Conservation (phyloP, 345 rosid species). For the Crucihimalaya himalaica region DNA sequence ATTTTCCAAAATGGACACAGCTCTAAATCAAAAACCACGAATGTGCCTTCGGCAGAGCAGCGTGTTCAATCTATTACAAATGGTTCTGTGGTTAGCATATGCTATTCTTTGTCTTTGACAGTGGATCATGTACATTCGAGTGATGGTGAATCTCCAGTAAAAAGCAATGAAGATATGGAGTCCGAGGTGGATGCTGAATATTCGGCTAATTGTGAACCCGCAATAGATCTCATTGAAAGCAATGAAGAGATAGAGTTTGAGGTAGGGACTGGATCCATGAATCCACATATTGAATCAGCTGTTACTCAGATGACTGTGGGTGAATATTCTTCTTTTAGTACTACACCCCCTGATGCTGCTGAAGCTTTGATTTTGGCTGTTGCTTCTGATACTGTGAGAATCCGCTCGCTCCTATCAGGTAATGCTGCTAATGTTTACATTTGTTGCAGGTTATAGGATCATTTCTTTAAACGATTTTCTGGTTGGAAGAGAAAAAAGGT, state of each 20-base stretch:
- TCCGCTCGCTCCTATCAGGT: constrained; percentile 55
- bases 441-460: neutral
- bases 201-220: constrained; percentile 21
- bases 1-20: constrained; percentile 25
- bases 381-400: constrained; percentile 51
- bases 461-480: neutral
- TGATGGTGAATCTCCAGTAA: constrained; percentile 44
- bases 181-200: constrained; percentile 52
- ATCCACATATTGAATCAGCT: constrained; percentile 60
- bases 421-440: constrained; percentile 27
- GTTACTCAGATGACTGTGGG: constrained; percentile 81
- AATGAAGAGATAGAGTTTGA: constrained; percentile 86
- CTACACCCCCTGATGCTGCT: constrained; percentile 41
- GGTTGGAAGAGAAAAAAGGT: neutral
- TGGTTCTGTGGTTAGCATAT: constrained; percentile 63
- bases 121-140: constrained; percentile 34
- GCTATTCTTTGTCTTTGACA: constrained; percentile 62
- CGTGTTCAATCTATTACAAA: constrained; percentile 44
- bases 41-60: constrained; percentile 30
- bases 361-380: constrained; percentile 67
- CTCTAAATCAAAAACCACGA: constrained; percentile 27
- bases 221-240: constrained; percentile 79
- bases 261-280: constrained; percentile 79
- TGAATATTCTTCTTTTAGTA: constrained; percentile 61
- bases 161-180: constrained; percentile 68